Evolutionary conservation across 1,284 basidiomycete species (phyloP).

Genomic region (Fomitiporia mediterranea): DNA sequence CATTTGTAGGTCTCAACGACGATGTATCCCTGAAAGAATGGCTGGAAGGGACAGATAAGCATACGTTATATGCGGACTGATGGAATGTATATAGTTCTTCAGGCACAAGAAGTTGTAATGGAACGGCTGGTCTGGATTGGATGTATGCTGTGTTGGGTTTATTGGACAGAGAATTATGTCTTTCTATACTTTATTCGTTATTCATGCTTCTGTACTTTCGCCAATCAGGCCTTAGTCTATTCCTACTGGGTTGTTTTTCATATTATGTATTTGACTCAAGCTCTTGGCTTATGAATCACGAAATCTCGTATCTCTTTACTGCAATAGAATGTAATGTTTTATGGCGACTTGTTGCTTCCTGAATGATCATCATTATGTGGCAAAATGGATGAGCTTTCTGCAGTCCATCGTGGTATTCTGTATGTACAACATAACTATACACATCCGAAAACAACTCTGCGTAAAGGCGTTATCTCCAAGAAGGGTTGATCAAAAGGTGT

Average conservation of each 20-base stretch:
- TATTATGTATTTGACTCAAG: slow-evolving; percentile 3
- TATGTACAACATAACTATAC: slow-evolving; percentile 1
- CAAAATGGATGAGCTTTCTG: background rate
- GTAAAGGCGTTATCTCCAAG: background rate
- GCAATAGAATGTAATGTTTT: background rate
- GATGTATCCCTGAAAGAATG: slow-evolving; percentile 75
- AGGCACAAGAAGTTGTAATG: background rate
- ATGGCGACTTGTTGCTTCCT: background rate
- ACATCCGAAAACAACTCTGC: slow-evolving; percentile 6
- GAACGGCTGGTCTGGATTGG: background rate
- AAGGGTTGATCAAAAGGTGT: background rate
- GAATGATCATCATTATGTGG: background rate
- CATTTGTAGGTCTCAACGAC: slow-evolving; percentile 60
- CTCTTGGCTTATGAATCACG: background rate
- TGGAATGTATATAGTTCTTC: background rate
- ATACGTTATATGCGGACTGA: slow-evolving; percentile 82
- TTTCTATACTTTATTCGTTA: slow-evolving; percentile 18
- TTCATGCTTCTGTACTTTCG: slow-evolving; percentile 10
- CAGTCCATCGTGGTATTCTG: background rate
- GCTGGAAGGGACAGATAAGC: slow-evolving; percentile 82
- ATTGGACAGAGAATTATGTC: slow-evolving; percentile 1
- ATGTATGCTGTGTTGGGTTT: background rate
- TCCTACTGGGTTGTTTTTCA: background rate
- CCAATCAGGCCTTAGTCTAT: background rate
- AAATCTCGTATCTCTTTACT: background rate